Evolutionary conservation across 192 early-diverging fungal species (phyloP), one percentile per base, ranked within the genome.

Genomic region (Chytriomyces hyalinus): DNA sequence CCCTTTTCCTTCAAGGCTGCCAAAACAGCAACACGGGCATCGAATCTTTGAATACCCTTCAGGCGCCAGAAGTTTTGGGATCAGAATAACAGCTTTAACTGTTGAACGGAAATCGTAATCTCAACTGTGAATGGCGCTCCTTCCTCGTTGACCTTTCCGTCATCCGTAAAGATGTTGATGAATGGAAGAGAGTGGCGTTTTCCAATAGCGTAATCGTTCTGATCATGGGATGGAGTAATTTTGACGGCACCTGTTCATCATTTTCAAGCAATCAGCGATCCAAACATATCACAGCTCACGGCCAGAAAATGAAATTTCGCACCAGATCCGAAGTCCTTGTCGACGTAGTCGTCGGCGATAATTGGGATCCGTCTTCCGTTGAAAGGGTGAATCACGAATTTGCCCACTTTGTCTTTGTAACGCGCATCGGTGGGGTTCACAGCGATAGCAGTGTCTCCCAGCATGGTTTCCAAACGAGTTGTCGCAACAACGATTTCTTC

Each of bases 401-500:
- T 98, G 47, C 98, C 98, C 63, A 94, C 92, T 24, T 98, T 91
- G 78, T 97, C 93, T 88, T 88, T 95, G 88, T 98, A 99, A 63
- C 98, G 92, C 70, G 87, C 82, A 81, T 99, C 98, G 24, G 91
- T 79, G 28, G 98, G 96, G 78, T 99, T 94, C 47, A 99, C 92
- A 61, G 95, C 96, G 83, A 99, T 89, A 15, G 95, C 98, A 6
- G 96, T 93, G 86, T 99, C 98, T 71, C 97, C 98, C 26, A 99
- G 87, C 98, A 99, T 99, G 64, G 98, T 99, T 86, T 99, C 98
- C 68, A 97, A 88, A 93, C 98, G 96, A 9, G 98, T 99, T 10
- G 98, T 99, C 8, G 98, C 98, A 61, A 99, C 95, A 78, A 95
- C 82, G 70, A 99, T 91, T 76, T 91, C 89, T 80, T 98, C 98